phyloP scores from a whole-genome alignment of 2,329 filamentous ascomycete species.

The Rhinocladiella mackenziei region DNA sequence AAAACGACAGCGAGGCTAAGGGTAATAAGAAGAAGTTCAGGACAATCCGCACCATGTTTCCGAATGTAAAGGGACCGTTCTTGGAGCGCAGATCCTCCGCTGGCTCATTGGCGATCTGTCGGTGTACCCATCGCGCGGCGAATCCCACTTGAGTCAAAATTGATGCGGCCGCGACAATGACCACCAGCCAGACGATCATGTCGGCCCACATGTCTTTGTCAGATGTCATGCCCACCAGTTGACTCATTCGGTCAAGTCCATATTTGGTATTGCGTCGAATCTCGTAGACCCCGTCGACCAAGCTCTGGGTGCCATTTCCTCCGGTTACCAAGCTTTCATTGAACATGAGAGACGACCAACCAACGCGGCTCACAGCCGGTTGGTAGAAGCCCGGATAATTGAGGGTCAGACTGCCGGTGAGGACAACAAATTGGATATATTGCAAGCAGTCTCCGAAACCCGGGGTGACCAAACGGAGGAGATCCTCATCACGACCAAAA shows the following conservation, averaged over 20 bases:
- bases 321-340: slow-evolving; percentile 81
- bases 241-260: slow-evolving; percentile 73
- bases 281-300: slow-evolving; percentile 79
- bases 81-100: slow-evolving; percentile 88
- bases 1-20: slow-evolving; percentile 79
- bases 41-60: slow-evolving; percentile 76
- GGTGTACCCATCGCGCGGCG: slow-evolving; percentile 69
- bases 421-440: slow-evolving; percentile 87
- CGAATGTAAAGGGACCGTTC: slow-evolving; percentile 81
- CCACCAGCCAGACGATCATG: slow-evolving; percentile 85
- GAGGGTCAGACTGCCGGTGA: slow-evolving; percentile 82
- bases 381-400: slow-evolving; percentile 94
- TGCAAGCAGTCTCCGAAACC: slow-evolving; percentile 96
- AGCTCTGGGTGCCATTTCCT: slow-evolving; percentile 59
- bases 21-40: slow-evolving; percentile 92
- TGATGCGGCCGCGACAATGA: slow-evolving; percentile 65
- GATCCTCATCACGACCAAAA: slow-evolving; percentile 87
- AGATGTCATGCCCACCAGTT: slow-evolving; percentile 74
- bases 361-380: slow-evolving; percentile 78
- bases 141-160: slow-evolving; percentile 74
- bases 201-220: slow-evolving; percentile 85
- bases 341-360: slow-evolving; percentile 90
- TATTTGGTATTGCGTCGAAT: slow-evolving; percentile 65
- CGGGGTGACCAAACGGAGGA: slow-evolving; percentile 86
- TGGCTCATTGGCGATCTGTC: slow-evolving; percentile 63